Base-by-base conservation (phyloP, 129 eudicot genomes). In the Flaveria bidentis region DNA sequence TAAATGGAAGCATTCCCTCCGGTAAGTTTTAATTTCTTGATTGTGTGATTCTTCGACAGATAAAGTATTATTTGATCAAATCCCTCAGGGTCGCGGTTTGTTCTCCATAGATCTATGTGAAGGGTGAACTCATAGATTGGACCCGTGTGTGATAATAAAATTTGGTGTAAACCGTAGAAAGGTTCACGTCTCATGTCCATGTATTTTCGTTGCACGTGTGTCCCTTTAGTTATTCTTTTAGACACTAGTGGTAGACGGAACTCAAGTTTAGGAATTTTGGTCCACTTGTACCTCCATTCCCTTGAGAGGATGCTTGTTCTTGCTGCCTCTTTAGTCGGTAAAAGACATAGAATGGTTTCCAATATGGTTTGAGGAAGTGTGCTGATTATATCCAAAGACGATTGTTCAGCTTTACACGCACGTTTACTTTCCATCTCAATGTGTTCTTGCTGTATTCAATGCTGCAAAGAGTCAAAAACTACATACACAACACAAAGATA, bases 201-300 rank as follows among this genome's bases (percentile, higher is more conserved):
- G 6, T 22, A 13, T 18, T 13, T 23, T 22, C 14, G 50, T 23
- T 65, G 15, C 26, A 0, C 36, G 3, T 30, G 5, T 4, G 36
- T 4, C 36, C 36, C 36, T 30, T 30, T 30, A 30, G 36, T 30
- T 30, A 30, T 30, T 30, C 36, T 30, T 30, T 30, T 30, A 30
- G 36, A 30, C 36, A 42, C 9, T 28, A 58, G 30, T 22, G 33
- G 17, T 12, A 18, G 67, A 39, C 5, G 2, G 5, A 66, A 44
- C 53, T 11, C 56, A 44, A 80, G 78, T 6, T 72, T 49, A 20
- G 83, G 73, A 62, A 79, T 17, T 13, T n/a, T 61, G 13, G 20
- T 9, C 84, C 84, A 81, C 10, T 44, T 52, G 63, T 70, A 52
- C 42, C 78, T 76, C 81, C 85, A 82, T 9, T 63, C 39, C n/a